These are phyloP conservation scores for Ceratobasidium sp. DNA, from an alignment of 1,284 basidiomycete genomes.

Conservation along the genomic window DNA sequence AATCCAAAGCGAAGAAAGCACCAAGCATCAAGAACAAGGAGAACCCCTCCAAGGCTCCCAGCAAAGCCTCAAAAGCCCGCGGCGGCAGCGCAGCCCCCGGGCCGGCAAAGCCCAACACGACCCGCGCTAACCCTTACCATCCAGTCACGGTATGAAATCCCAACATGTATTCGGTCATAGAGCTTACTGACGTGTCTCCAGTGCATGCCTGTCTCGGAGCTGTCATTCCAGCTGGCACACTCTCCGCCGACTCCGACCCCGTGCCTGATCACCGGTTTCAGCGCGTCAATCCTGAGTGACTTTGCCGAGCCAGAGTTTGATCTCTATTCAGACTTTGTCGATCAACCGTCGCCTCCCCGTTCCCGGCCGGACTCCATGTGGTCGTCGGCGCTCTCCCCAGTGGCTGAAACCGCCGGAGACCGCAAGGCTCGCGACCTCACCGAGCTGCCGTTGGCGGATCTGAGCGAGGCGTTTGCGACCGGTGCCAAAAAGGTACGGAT, in stretches of 20 bases:
- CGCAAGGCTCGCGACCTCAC: constrained; percentile 46
- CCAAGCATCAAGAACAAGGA: constrained; percentile 46
- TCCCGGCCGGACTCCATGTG: constrained; percentile 22
- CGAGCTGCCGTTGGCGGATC: constrained; percentile 45
- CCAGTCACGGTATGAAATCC: constrained; percentile 21
- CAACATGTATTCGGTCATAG: neutral
- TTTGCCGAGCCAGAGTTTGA: constrained; percentile 43
- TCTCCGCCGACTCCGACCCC: constrained; percentile 5
- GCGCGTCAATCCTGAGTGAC: constrained; percentile 35
- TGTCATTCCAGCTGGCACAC: constrained; percentile 6
- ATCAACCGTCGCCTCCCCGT: constrained; percentile 39
- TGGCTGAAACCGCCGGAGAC: constrained; percentile 42
- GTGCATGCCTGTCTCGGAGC: constrained; percentile 22
- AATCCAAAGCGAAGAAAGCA: constrained; percentile 43
- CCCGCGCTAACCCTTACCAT: constrained; percentile 32
- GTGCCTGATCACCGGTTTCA: constrained; percentile 44
- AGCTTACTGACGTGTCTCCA: constrained; percentile 17
- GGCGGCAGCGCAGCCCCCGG: constrained; percentile 18
- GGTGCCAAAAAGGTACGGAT: constrained; percentile 36
- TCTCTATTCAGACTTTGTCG: constrained; percentile 40
- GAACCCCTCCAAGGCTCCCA: constrained; percentile 34
- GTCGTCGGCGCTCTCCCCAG: neutral
- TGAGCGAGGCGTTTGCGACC: constrained; percentile 45
- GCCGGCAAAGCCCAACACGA: constrained; percentile 33
- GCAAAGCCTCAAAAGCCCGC: constrained; percentile 40